Base-by-base conservation (phyloP, 768 basidiomycete genomes). In the Rhodocollybia butyracea region DNA sequence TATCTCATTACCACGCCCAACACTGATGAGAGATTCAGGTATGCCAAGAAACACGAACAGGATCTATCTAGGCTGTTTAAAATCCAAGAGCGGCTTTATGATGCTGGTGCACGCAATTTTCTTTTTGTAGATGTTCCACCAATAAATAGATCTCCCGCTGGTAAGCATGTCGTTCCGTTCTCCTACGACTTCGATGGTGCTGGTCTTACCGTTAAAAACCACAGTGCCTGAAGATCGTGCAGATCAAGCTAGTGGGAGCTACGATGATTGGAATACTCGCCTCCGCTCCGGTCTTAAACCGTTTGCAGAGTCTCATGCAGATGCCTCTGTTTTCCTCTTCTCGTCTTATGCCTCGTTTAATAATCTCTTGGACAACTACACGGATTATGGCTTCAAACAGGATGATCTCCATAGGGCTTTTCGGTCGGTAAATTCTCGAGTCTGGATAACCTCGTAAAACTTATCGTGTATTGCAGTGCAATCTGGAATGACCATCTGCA, bases 401-500 rank as follows among this genome's bases (percentile, higher is more conserved):
- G 60, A 60, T 19, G 74, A 81, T 55, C 60, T 66, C 1, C 43
- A 60, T 3, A 70, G 66, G 51, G 46, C 57, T 0, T 45, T 45
- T n/a, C 13, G 43, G 43, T 29, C 7, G 30, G 27, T 17, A 13
- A 2, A 21, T 21, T 21, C 21, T 40, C 39, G 17, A n/a, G n/a
- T n/a, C n/a, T n/a, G 10, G 17, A 17, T 12, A 40, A 21, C 39
- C 17, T 40, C 7, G 17, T 40, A 1, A n/a, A 3, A 7, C 21
- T n/a, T 29, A 13, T 27, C n/a, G 11, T 11, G 3, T 17, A 29
- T 15, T 70, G 66, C 2, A 79, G 81, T 7, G 60, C 59, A 2
- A 71, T 83, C 10, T 85, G 82, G 82, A 62, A 71, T 17, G 84
- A 84, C 61, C 64, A 70, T 19, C 57, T 85, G 39, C 83, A 85